Percentiles rank a stretch among this genome's conserved stretches.
Conservation (phyloP, 257 asterid genomes). For the Pogostemon cablin region DNA sequence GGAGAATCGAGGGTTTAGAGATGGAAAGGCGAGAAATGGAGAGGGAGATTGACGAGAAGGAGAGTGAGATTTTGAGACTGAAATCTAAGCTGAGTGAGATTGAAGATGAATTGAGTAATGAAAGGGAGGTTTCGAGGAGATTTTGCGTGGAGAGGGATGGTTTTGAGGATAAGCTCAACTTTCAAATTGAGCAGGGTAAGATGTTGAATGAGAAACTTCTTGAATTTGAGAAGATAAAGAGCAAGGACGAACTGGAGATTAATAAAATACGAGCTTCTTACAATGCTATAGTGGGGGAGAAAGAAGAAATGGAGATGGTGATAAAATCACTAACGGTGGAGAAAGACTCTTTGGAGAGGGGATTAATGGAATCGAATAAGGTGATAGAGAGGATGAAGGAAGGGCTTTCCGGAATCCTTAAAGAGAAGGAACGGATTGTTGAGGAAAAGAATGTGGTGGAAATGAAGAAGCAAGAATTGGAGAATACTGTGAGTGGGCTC, state of each 20-base stretch:
- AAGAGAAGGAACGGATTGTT: conserved; percentile 55
- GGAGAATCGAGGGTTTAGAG: conserved; percentile 46
- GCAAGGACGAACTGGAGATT: conserved; percentile 35
- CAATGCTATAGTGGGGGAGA: conserved; percentile 38
- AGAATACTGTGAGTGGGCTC: conserved; percentile 46
- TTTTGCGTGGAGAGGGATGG: conserved; percentile 55
- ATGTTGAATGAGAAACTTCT: conserved; percentile 40
- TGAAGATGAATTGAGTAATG: conserved; percentile 40
- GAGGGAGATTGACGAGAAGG: conserved; percentile 48
- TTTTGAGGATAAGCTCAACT: conserved; percentile 39
- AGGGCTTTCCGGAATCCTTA: conserved; percentile 34
- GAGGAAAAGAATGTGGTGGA: conserved; percentile 49
- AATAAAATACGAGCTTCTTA: conserved; percentile 43
- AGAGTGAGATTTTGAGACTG: conserved; percentile 46
- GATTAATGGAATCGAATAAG: conserved; percentile 40
- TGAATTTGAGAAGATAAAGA: conserved; percentile 48
- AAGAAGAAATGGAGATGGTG: conserved; percentile 45
- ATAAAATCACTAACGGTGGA: conserved; percentile 41
- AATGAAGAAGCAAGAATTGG: conserved; percentile 50
- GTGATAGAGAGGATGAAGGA: conserved; percentile 44
- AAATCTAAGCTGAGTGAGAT: conserved; percentile 41
- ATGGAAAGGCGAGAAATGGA: conserved; percentile 44
- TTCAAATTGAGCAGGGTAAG: conserved; percentile 41
- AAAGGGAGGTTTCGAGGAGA: conserved; percentile 41
- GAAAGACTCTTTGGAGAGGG: conserved; percentile 43